Evolutionary conservation across 306 rosid genomes (phyloP), one percentile per base, ranked within the genome.

Genomic region (Inga leiocalycina): DNA sequence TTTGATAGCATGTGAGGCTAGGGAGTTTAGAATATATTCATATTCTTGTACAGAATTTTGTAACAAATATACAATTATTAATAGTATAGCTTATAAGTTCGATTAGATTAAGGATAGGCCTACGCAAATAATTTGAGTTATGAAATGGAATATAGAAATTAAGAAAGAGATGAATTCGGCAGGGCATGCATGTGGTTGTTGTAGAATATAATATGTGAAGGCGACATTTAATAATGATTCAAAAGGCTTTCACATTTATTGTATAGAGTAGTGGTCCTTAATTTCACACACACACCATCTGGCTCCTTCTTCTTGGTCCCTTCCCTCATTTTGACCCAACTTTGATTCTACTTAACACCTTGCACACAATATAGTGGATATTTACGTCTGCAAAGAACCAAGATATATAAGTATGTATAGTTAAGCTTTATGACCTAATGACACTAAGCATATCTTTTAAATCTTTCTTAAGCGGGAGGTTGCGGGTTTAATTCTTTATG

Each of bases 151-250:
- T 59, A 64, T 27, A 64, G 16, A 11, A 1, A 1, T 61, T 22
- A 3, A 61, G 15, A 11, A 13, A 62, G 19, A 4, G 16, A 62
- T 9, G 16, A 61, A 27, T 17, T 30, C 39, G 69, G 37, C 19
- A 64, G 37, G 39, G 0, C 70, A 30, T 76, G 85, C 87, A 83
- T 83, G 89, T 83, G 83, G 81, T 49, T 15, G 57, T 64, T 83
- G 75, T 2, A 35, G 10, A n/a, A 61, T 5, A 27, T 16, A n/a
- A 61, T 5, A 27, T 16, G 19, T 66, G 10, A 66, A 13, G 17
- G 71, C 3, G n/a, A 34, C 45, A 67, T 34, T 67, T 67, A 35
- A 35, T 35, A 22, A 30, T 34, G 13, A 22, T 59, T 59, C 15
- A 10, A 59, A 59, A 4, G 34, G 4, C 10, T 8, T 5, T n/a